These are phyloP conservation scores for Hygrophila difformis DNA, from an alignment of 257 asterid species.

Conservation along the genomic window DNA sequence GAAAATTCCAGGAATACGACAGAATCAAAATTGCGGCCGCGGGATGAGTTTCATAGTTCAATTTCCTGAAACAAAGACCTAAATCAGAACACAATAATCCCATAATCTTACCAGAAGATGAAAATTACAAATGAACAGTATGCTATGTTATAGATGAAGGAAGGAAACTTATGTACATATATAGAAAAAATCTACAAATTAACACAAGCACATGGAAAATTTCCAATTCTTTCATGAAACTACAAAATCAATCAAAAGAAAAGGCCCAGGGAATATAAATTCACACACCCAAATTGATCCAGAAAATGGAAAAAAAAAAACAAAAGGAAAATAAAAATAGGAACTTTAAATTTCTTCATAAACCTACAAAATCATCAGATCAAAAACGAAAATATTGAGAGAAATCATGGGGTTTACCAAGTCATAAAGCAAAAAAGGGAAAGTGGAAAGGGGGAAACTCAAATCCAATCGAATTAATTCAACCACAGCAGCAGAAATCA, in stretches of 20 bases:
- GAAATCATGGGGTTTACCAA: too few relatives aligned
- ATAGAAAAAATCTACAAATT: too few relatives aligned
- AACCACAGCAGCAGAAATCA: constrained; percentile 4
- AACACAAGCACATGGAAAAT: too few relatives aligned
- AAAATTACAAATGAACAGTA: neutral
- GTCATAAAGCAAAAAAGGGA: neutral
- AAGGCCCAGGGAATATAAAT: too few relatives aligned
- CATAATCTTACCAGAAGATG: neutral
- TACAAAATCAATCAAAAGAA: too few relatives aligned
- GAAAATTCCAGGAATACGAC: constrained; percentile 1
- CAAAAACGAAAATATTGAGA: too few relatives aligned
- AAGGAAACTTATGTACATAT: neutral
- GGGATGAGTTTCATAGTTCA: constrained; percentile 11
- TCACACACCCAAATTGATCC: neutral
- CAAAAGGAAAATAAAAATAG: constrained; percentile 1
- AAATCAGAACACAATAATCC: too few relatives aligned
- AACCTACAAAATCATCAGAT: constrained; percentile 9
- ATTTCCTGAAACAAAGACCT: constrained; percentile 27
- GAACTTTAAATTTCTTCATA: constrained; percentile 3
- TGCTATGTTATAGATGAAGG: too few relatives aligned
- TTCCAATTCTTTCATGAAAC: too few relatives aligned
- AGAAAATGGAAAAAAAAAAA: neutral
- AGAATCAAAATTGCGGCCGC: constrained; percentile 15
- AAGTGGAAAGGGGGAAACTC: neutral
- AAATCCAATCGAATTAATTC: constrained; percentile 1